Conservation (phyloP, 1,139 yeast species). For the Geotrichum citri-aurantii region DNA sequence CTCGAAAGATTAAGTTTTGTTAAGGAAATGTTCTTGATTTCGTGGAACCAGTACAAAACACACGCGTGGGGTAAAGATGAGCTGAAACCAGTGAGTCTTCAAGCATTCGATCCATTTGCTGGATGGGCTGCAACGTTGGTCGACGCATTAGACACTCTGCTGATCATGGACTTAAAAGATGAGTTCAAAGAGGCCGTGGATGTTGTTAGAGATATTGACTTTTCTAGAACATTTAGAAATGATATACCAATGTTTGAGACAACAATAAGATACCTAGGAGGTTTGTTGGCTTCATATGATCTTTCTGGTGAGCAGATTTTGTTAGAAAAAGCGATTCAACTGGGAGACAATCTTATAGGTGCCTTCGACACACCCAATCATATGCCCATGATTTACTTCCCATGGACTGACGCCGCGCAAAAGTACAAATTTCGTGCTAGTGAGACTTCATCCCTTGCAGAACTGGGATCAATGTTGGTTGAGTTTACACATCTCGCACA, state of each 20-base stretch:
- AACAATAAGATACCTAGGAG: slow-evolving; percentile 66
- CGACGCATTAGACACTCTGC: slow-evolving; percentile 65
- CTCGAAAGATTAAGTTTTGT: slow-evolving; percentile 43
- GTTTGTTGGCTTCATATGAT: slow-evolving; percentile 65
- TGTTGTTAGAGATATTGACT: slow-evolving; percentile 50
- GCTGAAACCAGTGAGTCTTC: slow-evolving; percentile 37
- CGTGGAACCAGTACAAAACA: slow-evolving; percentile 56
- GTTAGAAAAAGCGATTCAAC: slow-evolving; percentile 52
- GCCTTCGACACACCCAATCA: slow-evolving; percentile 67
- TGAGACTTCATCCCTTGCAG: slow-evolving; percentile 49
- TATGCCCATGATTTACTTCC: slow-evolving; percentile 60
- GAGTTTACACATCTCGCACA: slow-evolving; percentile 67
- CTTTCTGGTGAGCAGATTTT: slow-evolving; percentile 45
- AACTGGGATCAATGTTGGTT: slow-evolving; percentile 60
- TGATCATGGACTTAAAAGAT: slow-evolving; percentile 52
- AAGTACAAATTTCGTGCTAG: slow-evolving; percentile 30
- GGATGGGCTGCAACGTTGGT: slow-evolving; percentile 53
- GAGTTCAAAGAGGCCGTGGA: slow-evolving; percentile 50
- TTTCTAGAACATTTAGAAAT: slow-evolving; percentile 39
- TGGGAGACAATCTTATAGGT: slow-evolving; percentile 63
- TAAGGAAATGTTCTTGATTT: slow-evolving; percentile 46
- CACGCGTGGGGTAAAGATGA: slow-evolving; percentile 70
- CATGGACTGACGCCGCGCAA: slow-evolving; percentile 46
- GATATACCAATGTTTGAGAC: slow-evolving; percentile 67
- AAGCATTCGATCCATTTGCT: slow-evolving; percentile 39